Conservation (phyloP, 1,284 basidiomycete species). For the Vanrija pseudolonga region DNA sequence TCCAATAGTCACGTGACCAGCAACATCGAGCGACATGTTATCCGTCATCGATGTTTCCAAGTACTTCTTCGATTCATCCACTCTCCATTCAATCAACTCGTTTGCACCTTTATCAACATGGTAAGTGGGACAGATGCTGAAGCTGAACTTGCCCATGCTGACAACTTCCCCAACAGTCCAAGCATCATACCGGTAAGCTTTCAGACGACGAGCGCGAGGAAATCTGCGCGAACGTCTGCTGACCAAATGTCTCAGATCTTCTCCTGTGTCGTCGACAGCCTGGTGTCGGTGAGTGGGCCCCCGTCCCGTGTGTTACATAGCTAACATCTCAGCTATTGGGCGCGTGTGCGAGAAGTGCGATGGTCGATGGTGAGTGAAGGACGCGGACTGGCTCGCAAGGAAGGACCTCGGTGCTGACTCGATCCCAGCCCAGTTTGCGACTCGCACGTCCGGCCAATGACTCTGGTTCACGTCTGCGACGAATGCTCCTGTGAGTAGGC, state of each 20-base stretch:
- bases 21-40: no score
- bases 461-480: conserved; percentile 95
- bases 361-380: conserved; percentile 86
- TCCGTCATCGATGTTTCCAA: no score
- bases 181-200: conserved; percentile 77
- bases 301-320: not conserved
- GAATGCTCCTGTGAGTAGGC: conserved; percentile 79
- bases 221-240: not conserved
- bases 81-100: no score
- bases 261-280: conserved; percentile 96
- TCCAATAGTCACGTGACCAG: no score
- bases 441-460: conserved; percentile 97
- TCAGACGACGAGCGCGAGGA: no score
- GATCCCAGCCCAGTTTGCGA: conserved; percentile 86
- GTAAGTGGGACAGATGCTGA: no score
- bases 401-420: conserved; percentile 3
- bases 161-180: conserved; percentile 56
- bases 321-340: conserved; percentile 69
- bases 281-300: conserved; percentile 74
- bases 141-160: not conserved
- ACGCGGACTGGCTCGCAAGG: not conserved
- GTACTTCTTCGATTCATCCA: no score
- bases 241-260: conserved; percentile 59
- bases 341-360: conserved; percentile 98
- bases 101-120: no score